phyloP scores from a whole-genome alignment of 352 stramenopile genomes.

The Phytopythium boreale region DNA sequence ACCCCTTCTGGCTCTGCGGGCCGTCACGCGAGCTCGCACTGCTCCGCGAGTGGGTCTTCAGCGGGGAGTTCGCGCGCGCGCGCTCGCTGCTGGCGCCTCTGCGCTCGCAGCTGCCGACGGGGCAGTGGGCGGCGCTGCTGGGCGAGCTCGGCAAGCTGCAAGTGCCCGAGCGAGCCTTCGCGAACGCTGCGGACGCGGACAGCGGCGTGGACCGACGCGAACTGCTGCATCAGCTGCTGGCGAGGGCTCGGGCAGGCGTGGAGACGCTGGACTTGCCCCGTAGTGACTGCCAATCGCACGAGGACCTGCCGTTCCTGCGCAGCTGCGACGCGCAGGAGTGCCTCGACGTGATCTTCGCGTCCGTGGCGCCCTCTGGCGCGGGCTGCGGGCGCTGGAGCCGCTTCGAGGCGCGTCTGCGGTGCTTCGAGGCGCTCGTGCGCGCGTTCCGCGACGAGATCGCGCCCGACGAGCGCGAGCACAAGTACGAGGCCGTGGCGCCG shows the following conservation, averaged over 20 bases:
- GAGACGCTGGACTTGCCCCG: neutral
- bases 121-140: conserved; percentile 16
- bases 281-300: neutral
- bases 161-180: conserved; percentile 21
- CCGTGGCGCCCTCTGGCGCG: too few relatives aligned
- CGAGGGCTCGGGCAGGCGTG: neutral
- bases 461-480: conserved; percentile 34
- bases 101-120: conserved; percentile 2
- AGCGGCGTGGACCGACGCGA: neutral
- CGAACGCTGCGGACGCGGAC: neutral
- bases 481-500: conserved; percentile 40
- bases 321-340: neutral
- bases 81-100: conserved; percentile 41
- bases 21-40: conserved; percentile 36
- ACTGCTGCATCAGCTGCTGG: neutral
- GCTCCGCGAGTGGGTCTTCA: conserved; percentile 55
- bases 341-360: neutral
- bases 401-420: conserved; percentile 35
- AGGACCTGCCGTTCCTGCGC: neutral
- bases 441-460: conserved; percentile 41
- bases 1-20: conserved; percentile 57
- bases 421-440: conserved; percentile 39
- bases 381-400: conserved; percentile 14
- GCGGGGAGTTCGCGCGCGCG: conserved; percentile 36
- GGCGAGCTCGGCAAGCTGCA: conserved; percentile 34